Base-by-base conservation (phyloP, 495 filamentous ascomycete species). In the Aeminium ludgeri region DNA sequence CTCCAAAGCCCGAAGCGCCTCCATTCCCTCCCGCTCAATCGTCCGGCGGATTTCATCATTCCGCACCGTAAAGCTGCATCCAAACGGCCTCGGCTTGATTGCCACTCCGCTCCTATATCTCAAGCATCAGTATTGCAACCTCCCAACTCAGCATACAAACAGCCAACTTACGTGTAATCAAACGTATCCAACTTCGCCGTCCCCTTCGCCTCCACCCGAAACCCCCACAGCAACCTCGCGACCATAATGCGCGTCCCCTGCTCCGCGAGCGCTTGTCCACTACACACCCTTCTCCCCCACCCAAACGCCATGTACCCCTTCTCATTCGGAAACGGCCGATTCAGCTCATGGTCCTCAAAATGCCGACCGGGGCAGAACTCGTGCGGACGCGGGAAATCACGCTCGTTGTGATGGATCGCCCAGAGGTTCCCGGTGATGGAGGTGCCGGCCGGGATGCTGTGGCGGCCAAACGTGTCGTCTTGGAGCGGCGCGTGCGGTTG, bases 251-350 rank as follows among this genome's bases (percentile, higher is more conserved):
- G 55, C 4, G 57, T 63, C 2, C 62, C 62, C 33, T 63, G 63
- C 36, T 66, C 62, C 2, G 62, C 63, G 1, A 66, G 48, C 4
- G 56, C 60, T 36, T 64, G 59, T 1, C 63, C 63, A 35, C 51
- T 49, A 36, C 57, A 60, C 10, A 57, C 51, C 20, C 57, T 35
- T 13, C 57, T 38, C 10, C 57, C 61, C 59, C 71, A 75, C 34
- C 72, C 72, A 36, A 76, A 76, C 4, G 69, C 76, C 70, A 75
- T 75, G 49, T 75, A 75, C 0, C 72, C 71, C 36, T 59, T 66
- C 37, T 77, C 72, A 6, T 65, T 63, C 1, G 69, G 71, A 44
- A 76, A 76, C 0, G 68, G 68, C 13, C 70, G 60, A 4, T 53
- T 50, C 33, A 66, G 45, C 6, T 46, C 28, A 42, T 46, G 54